Conservation (phyloP, 768 basidiomycete species). For the Hygrocybe coccinea region DNA sequence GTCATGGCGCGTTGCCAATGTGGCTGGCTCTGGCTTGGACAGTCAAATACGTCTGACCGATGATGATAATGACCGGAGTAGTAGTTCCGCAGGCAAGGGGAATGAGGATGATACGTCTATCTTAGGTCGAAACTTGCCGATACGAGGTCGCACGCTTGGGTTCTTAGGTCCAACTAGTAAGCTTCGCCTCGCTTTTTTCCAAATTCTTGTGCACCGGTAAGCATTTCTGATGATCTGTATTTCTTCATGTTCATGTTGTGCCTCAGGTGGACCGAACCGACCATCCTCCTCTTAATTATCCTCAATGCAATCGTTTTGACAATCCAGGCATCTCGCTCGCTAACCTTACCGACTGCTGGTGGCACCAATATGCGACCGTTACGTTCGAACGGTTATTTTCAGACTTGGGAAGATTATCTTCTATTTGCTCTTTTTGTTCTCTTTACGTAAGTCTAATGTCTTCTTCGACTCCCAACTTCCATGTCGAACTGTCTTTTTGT, state of each 20-base stretch:
- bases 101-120: conserved; percentile 40
- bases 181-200: conserved; percentile 59
- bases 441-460: conserved; percentile 63
- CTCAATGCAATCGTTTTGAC: conserved; percentile 77
- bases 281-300: conserved; percentile 78
- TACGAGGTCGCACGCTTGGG: conserved; percentile 77
- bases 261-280: conserved; percentile 78
- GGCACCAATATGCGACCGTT: conserved; percentile 37
- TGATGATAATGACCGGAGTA: conserved; percentile 37
- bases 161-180: conserved; percentile 65
- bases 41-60: conserved; percentile 55
- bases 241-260: conserved; percentile 1
- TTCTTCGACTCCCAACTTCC: neutral
- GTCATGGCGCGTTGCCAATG: conserved; percentile 77
- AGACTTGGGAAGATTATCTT: conserved; percentile 81
- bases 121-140: conserved; percentile 40
- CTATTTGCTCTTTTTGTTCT: conserved; percentile 79
- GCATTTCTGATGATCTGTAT: conserved; percentile 28
- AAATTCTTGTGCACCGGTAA: conserved; percentile 67
- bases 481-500: neutral
- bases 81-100: neutral
- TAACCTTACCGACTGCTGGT: conserved; percentile 48
- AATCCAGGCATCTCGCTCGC: conserved; percentile 65
- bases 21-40: conserved; percentile 58
- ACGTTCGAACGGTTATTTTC: conserved; percentile 67